These are phyloP conservation scores for Debaryomyces tyrocola DNA, from an alignment of 805 yeast species.

Conservation along the genomic window DNA sequence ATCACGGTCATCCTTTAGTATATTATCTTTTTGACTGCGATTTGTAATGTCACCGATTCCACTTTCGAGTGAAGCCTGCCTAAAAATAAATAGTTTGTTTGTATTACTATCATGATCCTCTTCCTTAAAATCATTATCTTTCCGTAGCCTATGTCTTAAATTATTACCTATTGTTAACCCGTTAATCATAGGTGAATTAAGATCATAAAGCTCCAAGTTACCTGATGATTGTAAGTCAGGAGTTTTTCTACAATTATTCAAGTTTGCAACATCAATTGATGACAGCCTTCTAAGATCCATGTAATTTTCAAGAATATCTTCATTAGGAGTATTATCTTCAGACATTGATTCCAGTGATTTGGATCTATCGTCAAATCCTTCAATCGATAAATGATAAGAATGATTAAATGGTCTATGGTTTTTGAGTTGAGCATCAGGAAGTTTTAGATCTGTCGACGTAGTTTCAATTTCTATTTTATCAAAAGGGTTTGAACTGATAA, in stretches of 20 bases:
- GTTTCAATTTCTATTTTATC: constrained; percentile 1
- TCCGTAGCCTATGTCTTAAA: constrained; percentile 15
- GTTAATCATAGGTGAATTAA: constrained; percentile 31
- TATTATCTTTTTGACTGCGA: constrained; percentile 6
- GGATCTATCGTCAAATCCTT: constrained; percentile 9
- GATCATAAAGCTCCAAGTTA: constrained; percentile 22
- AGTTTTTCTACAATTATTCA: background rate
- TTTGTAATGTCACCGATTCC: constrained; percentile 8
- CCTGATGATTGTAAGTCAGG: constrained; percentile 12
- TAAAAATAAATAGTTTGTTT: constrained; percentile 17
- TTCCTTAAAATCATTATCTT: background rate
- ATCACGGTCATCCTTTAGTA: background rate
- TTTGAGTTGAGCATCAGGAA: background rate
- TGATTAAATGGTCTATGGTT: constrained; percentile 14
- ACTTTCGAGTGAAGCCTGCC: constrained; percentile 5
- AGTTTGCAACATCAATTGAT: constrained; percentile 6
- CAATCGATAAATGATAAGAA: constrained; percentile 30
- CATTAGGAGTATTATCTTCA: constrained; percentile 14
- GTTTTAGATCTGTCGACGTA: background rate
- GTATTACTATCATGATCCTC: constrained; percentile 1
- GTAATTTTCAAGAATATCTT: constrained; percentile 39
- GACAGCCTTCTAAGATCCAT: constrained; percentile 24
- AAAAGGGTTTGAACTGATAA: background rate
- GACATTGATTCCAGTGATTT: background rate
- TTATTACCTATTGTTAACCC: constrained; percentile 33